Evolutionary conservation across 768 basidiomycete species (phyloP), one percentile per base, ranked within the genome.

Genomic region (Leccinellum luteum): DNA sequence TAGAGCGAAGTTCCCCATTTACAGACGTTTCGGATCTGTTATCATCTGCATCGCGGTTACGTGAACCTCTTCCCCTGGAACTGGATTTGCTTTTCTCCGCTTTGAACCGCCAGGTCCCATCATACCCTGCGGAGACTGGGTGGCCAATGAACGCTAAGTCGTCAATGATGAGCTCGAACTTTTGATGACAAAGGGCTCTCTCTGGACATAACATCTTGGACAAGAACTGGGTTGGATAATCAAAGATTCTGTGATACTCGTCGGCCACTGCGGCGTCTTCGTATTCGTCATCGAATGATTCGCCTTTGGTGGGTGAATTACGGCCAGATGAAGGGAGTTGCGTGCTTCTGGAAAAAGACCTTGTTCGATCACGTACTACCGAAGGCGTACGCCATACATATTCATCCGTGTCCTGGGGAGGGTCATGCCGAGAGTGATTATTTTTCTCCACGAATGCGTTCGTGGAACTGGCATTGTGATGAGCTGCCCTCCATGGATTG

Each of bases 71-170:
- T 34, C 85, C 87, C 56, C 86, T 76, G 23, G 81, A 77, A 35
- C 72, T 75, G 43, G 74, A 58, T 62, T 83, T 82, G 51, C 67
- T 62, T 61, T 81, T 85, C 64, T 89, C 87, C n/a, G 77, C 76
- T 66, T 81, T 84, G 70, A 91, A 91, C 41, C 78, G 76, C 93
- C 94, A 94, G 14, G 68, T 77, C 1, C 88, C 90, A 62, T 88
- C 86, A 28, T 76, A 66, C 52, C 90, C 88, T 12, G 83, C 83
- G 67, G 89, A 90, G 3, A 98, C 94, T 2, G 96, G 97, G 70
- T 98, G 95, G 0, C 97, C 97, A 45, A 98, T 80, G 70, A 98
- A 98, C 6, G 86, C 91, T 25, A 98, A 79, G 64, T 94, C 88
- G 68, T 98, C 94, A 25, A 97, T 88, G 41, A 92, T 74, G 30